phyloP scores from a whole-genome alignment of 495 filamentous ascomycete species.

The Choiromyces venosus region DNA sequence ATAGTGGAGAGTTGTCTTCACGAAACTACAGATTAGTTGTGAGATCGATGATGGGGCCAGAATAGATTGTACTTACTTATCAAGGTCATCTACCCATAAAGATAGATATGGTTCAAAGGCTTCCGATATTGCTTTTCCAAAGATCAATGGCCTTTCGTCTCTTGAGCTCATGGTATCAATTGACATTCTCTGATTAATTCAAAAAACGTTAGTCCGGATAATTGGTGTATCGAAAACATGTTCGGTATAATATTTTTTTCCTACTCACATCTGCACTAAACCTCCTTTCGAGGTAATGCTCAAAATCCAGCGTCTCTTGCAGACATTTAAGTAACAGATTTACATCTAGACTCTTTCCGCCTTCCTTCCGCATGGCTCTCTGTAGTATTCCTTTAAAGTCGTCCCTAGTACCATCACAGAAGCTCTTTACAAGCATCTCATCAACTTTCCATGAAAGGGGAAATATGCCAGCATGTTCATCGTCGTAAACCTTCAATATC shows the following conservation, averaged over 20 bases:
- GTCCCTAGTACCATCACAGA: conserved; percentile 90
- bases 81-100: conserved; percentile 94
- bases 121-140: conserved; percentile 89
- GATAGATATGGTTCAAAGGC: conserved; percentile 96
- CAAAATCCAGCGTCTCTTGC: conserved; percentile 95
- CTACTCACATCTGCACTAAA: conserved; percentile 62
- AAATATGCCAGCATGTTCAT: conserved; percentile 85
- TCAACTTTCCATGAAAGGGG: conserved; percentile 83
- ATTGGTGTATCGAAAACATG: not conserved
- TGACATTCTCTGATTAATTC: conserved; percentile 61
- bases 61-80: conserved; percentile 52
- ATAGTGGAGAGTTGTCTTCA: conserved; percentile 65
- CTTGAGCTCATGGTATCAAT: conserved; percentile 83
- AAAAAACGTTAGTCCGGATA: conserved; percentile 8
- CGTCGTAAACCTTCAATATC: conserved; percentile 92
- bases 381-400: conserved; percentile 92
- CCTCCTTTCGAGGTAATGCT: conserved; percentile 79
- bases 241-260: conserved; percentile 1
- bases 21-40: conserved; percentile 18
- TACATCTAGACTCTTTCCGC: conserved; percentile 81
- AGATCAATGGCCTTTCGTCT: conserved; percentile 69
- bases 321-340: conserved; percentile 85
- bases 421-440: conserved; percentile 83
- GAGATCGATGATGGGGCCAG: not conserved
- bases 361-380: conserved; percentile 68